A percentile compares a stretch with the other conserved stretches of the same genome.
These are phyloP conservation scores for Trichoderma sp. DNA, from an alignment of 2,329 filamentous ascomycete species.

Conservation along the genomic window DNA sequence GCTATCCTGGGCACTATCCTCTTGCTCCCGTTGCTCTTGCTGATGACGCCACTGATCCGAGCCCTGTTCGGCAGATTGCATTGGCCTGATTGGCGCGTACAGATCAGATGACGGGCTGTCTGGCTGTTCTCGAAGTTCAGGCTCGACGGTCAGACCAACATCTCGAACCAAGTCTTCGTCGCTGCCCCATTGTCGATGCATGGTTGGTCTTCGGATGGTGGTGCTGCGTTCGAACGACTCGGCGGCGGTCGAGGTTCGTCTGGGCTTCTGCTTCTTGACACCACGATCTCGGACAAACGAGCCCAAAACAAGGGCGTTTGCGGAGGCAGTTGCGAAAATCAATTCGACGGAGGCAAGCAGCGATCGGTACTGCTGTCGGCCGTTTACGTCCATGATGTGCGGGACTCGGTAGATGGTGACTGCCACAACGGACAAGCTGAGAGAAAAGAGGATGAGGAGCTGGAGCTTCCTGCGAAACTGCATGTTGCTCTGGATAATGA, in stretches of 20 bases:
- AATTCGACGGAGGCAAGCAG: constrained; percentile 89
- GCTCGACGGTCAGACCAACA: constrained; percentile 70
- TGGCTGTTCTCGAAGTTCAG: constrained; percentile 51
- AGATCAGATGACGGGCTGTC: constrained; percentile 36
- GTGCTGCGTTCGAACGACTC: constrained; percentile 62
- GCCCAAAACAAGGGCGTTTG: constrained; percentile 87
- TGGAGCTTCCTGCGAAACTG: constrained; percentile 75
- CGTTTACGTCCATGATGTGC: constrained; percentile 69
- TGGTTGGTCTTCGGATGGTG: constrained; percentile 50
- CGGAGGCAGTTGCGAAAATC: constrained; percentile 81
- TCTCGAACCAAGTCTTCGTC: constrained; percentile 88
- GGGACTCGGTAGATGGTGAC: constrained; percentile 84
- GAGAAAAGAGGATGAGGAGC: constrained; percentile 78
- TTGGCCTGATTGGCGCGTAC: constrained; percentile 44
- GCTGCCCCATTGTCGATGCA: constrained; percentile 77
- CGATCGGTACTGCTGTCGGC: constrained; percentile 83
- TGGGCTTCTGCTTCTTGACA: constrained; percentile 85
- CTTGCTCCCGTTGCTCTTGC: constrained; percentile 43
- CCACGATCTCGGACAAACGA: constrained; percentile 92
- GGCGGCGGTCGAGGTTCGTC: constrained; percentile 60
- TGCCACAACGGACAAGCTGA: constrained; percentile 78
- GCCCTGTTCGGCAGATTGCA: constrained; percentile 42
- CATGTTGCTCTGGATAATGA: constrained; percentile 82
- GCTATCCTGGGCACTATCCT: not conserved
- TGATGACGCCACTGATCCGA: constrained; percentile 41